These are phyloP conservation scores for Hanseniaspora mollemarum DNA, from an alignment of 805 yeast genomes.

Conservation along the genomic window DNA sequence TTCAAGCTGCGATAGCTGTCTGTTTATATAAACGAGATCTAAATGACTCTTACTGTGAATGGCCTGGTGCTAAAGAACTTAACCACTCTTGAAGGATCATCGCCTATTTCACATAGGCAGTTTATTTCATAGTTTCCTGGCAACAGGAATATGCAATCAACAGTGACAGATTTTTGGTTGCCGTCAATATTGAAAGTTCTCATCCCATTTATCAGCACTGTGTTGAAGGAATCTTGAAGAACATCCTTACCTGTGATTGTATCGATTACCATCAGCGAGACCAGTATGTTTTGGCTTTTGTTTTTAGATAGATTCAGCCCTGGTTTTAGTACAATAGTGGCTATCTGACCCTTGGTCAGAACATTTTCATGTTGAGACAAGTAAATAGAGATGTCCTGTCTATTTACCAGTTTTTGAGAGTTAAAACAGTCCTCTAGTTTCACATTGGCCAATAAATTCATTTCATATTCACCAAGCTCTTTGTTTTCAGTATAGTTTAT, in stretches of 20 bases:
- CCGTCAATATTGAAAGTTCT: slow-evolving; percentile 11
- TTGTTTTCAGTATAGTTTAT: neutral
- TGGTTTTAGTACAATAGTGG: neutral
- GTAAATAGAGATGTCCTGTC: slow-evolving; percentile 3
- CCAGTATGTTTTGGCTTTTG: neutral
- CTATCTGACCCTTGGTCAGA: neutral
- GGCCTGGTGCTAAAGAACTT: slow-evolving; percentile 13
- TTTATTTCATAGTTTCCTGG: slow-evolving; percentile 15
- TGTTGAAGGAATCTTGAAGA: neutral
- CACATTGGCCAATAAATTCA: slow-evolving; percentile 47
- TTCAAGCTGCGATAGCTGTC: too few species aligned
- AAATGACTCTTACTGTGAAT: slow-evolving; percentile 1
- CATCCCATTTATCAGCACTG: slow-evolving; percentile 14
- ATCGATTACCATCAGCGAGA: slow-evolving; percentile 15
- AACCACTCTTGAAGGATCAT: slow-evolving; percentile 11
- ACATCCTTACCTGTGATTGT: slow-evolving; percentile 14
- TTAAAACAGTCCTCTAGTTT: slow-evolving; percentile 15
- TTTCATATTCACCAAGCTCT: slow-evolving; percentile 36
- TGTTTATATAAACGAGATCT: too few species aligned
- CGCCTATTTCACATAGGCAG: slow-evolving; percentile 12
- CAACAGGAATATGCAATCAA: slow-evolving; percentile 1
- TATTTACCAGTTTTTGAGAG: slow-evolving; percentile 7
- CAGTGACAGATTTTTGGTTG: neutral
- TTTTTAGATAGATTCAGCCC: neutral
- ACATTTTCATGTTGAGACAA: neutral